These are phyloP conservation scores for Xylariomycetidae sp. DNA, from an alignment of 2,329 filamentous ascomycete species.

Conservation along the genomic window DNA sequence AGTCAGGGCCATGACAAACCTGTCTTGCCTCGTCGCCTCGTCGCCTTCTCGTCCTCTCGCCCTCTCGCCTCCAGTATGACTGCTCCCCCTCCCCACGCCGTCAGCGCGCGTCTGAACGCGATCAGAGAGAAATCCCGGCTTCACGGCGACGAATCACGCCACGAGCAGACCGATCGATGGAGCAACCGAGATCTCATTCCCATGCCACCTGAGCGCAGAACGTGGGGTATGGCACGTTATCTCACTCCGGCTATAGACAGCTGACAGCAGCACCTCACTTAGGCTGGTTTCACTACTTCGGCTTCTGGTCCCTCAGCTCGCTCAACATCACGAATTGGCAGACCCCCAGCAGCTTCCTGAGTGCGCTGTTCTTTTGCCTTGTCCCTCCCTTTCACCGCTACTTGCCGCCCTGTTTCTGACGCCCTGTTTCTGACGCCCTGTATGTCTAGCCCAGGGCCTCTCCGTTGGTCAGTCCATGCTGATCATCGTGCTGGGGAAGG, in stretches of 20 bases:
- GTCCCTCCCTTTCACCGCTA: neutral
- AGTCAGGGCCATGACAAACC: too few species aligned
- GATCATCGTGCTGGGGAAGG: slow-evolving; percentile 38
- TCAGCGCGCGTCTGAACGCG: too few species aligned
- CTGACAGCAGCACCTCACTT: neutral
- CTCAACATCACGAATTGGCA: slow-evolving; percentile 40
- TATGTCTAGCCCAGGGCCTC: slow-evolving; percentile 35
- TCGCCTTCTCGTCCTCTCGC: too few species aligned
- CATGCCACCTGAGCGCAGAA: slow-evolving; percentile 37
- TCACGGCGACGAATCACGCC: slow-evolving; percentile 31
- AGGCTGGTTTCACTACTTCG: slow-evolving; percentile 39
- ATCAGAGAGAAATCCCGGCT: slow-evolving; percentile 29
- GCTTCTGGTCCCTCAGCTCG: slow-evolving; percentile 33
- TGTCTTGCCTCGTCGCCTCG: too few species aligned
- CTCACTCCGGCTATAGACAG: neutral
- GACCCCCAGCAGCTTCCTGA: slow-evolving; percentile 39
- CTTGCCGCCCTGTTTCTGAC: too few species aligned
- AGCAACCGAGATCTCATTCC: slow-evolving; percentile 39
- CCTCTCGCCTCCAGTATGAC: too few species aligned
- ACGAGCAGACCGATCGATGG: slow-evolving; percentile 43
- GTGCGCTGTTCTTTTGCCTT: slow-evolving; percentile 6
- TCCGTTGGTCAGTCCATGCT: slow-evolving; percentile 41
- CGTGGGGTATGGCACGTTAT: slow-evolving; percentile 31
- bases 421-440: too few species aligned
- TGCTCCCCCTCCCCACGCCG: too few species aligned